Evolutionary conservation across 75 land plant genomes (phyloP), one percentile per base, ranked within the genome.

Genomic region (Cunninghamia lanceolata): DNA sequence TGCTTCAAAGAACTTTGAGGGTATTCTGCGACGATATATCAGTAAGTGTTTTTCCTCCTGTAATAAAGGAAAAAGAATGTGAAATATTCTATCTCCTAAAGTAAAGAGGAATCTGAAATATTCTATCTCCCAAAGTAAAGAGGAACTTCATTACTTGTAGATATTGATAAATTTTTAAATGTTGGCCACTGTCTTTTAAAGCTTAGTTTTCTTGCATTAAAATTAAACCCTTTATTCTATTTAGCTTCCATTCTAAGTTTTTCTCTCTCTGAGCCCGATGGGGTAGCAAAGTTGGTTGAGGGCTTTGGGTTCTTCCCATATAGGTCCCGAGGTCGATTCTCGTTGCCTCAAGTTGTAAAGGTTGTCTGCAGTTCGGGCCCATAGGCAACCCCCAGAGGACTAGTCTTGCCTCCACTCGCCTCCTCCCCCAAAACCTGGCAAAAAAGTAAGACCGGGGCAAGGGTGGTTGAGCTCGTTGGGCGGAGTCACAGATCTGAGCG

Each of bases 1-100:
- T 91, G 95, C 95, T 45, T 94, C 98, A 0, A 96, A 96, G 68
- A 92, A 93, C 82, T 92, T 96, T 88, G 98, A 96, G 94, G 97
- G 94, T 42, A 95, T 96, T 74, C 80, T 96, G 78, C 89, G 97
- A 59, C 77, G 95, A 87, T 96, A 96, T 86, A 89, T 95, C 88
- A 95, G 98, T 96, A 93, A 91, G 97, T 93, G 45, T 19, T 25
- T 34, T 38, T 16, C 75, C 75, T 34, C 3, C 36, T 30, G 35
- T 73, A 2, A 8, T 73, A 28, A 34, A 73, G 75, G 13, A 13
- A 34, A 73, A 73, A 73, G 3, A n/a, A n/a, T n/a, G n/a, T n/a
- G n/a, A 32, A 34, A 25, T n/a, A 25, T 63, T 63, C 28, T 63
- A 63, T 63, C n/a, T 25, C 7, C n/a, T 63, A n/a, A 63, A 63